Percentiles rank a stretch among this genome's conserved stretches.
phyloP scores from a whole-genome alignment of 305 asterid species.

The Rubia balearica region DNA sequence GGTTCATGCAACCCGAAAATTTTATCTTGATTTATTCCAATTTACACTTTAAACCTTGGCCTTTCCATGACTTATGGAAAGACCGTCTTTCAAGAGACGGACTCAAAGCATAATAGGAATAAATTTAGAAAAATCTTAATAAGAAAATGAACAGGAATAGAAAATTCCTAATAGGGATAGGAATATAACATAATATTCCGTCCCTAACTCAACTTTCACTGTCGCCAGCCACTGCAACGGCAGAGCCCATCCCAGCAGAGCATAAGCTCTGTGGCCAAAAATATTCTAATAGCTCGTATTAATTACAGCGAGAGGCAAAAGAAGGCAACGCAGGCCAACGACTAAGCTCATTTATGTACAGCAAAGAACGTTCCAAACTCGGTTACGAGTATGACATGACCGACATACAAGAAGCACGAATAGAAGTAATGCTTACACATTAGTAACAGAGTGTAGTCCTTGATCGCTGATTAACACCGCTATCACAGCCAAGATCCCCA shows the following conservation, averaged over 20 bases:
- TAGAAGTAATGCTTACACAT: background rate
- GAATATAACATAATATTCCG: no score
- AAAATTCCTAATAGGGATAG: no score
- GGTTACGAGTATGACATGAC: background rate
- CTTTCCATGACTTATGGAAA: no score
- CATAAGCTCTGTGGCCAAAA: background rate
- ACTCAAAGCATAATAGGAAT: no score
- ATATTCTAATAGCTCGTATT: background rate
- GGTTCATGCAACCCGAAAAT: no score
- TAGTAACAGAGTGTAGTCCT: background rate
- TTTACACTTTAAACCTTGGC: no score
- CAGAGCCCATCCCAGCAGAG: no score
- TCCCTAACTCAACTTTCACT: background rate
- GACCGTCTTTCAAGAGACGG: no score
- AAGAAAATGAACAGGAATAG: no score
- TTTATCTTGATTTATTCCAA: no score
- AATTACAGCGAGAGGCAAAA: background rate
- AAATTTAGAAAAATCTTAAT: no score
- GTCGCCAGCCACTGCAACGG: background rate
- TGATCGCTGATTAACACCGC: background rate
- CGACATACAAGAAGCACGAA: background rate
- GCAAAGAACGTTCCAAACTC: background rate
- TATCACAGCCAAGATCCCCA: slow-evolving; percentile 96
- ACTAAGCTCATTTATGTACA: background rate
- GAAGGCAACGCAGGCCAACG: background rate